phyloP scores from a whole-genome alignment of 331 rosid genomes.

The Cucumis variabilis region DNA sequence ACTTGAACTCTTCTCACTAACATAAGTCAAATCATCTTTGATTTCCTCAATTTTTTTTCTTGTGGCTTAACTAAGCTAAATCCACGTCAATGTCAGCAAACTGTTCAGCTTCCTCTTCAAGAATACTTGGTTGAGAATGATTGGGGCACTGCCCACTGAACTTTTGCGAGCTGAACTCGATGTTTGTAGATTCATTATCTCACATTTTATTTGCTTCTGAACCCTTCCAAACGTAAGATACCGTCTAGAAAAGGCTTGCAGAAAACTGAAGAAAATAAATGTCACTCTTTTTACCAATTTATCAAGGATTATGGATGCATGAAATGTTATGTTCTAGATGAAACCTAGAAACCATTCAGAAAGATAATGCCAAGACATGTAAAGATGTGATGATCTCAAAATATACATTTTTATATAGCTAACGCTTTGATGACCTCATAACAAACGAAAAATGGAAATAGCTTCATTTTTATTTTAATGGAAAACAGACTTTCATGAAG shows the following conservation, averaged over 20 bases:
- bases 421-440: not conserved
- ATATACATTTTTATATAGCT: not conserved
- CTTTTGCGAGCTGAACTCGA: conserved; percentile 41
- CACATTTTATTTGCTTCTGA: conserved; percentile 81
- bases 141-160: conserved; percentile 25
- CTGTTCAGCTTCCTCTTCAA: conserved; percentile 40
- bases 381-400: not conserved
- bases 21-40: conserved; percentile 40
- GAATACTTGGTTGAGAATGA: conserved; percentile 27
- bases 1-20: not conserved
- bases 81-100: conserved; percentile 32
- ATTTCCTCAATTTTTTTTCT: conserved; percentile 43
- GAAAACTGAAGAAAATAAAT: conserved; percentile 53
- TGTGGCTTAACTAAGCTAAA: conserved; percentile 36
- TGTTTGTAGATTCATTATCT: conserved; percentile 46
- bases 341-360: not conserved
- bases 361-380: not conserved
- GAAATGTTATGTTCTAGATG: not conserved
- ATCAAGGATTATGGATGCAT: not conserved
- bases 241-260: conserved; percentile 63
- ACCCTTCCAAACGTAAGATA: conserved; percentile 70
- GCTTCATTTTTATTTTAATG: not conserved
- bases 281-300: not conserved
- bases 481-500: not conserved
- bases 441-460: not conserved